Evolutionary conservation across 495 filamentous ascomycete genomes (phyloP).

Genomic region (Talaromyces liani): DNA sequence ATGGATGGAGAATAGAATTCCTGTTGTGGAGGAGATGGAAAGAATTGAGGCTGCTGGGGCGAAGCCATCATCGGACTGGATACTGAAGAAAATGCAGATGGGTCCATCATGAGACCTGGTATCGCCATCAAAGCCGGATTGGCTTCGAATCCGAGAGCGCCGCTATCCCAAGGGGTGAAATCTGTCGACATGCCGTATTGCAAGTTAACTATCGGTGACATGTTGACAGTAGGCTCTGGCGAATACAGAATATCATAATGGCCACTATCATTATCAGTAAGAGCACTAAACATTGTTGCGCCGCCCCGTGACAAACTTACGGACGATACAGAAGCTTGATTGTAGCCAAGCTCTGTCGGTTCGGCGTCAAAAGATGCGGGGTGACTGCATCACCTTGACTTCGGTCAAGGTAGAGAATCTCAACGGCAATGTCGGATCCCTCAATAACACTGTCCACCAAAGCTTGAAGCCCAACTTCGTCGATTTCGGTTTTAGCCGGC

Average conservation of each 20-base stretch:
- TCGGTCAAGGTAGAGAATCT: slow-evolving; percentile 87
- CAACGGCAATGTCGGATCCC: slow-evolving; percentile 63
- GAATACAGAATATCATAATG: slow-evolving; percentile 96
- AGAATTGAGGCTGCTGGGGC: slow-evolving; percentile 21
- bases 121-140: slow-evolving; percentile 47
- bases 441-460: slow-evolving; percentile 75
- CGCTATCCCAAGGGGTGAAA: slow-evolving; percentile 33
- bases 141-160: slow-evolving; percentile 40
- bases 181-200: slow-evolving; percentile 38
- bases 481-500: slow-evolving; percentile 73
- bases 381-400: slow-evolving; percentile 76
- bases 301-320: slow-evolving; percentile 31
- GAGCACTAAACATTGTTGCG: too few species aligned
- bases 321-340: slow-evolving; percentile 64
- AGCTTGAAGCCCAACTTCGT: slow-evolving; percentile 72
- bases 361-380: slow-evolving; percentile 58
- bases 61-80: slow-evolving; percentile 39
- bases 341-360: slow-evolving; percentile 43
- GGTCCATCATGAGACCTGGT: slow-evolving; percentile 37
- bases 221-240: slow-evolving; percentile 43
- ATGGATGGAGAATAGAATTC: slow-evolving; percentile 10
- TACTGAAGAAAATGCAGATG: slow-evolving; percentile 25
- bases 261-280: slow-evolving; percentile 39
- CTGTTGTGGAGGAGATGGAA: slow-evolving; percentile 26
- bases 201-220: slow-evolving; percentile 38